Conservation (phyloP, 345 rosid species). For the Eucalyptus pauciflora region DNA sequence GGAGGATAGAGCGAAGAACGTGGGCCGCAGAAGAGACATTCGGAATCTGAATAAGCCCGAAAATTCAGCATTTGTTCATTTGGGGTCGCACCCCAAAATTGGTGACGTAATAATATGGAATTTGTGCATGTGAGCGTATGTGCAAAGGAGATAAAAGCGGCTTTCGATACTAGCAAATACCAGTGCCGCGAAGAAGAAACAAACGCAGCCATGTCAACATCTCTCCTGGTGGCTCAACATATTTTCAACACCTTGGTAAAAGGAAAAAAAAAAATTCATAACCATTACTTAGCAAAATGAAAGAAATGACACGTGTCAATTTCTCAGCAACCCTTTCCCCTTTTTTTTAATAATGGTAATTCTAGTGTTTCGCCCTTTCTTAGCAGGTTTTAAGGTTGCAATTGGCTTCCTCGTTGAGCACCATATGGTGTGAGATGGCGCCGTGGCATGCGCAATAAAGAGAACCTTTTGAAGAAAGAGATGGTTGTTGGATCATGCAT, state of each 20-base stretch:
- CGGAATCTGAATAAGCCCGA: neutral
- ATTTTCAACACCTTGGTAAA: neutral
- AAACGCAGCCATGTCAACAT: neutral
- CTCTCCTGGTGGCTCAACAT: neutral
- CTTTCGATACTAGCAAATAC: neutral
- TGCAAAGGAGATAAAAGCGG: neutral
- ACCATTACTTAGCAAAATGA: neutral
- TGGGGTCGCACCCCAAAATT: neutral
- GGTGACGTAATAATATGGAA: neutral
- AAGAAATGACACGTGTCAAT: neutral
- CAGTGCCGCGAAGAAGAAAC: neutral
- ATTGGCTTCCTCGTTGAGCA: neutral
- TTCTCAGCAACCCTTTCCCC: neutral
- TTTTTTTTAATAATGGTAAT: neutral
- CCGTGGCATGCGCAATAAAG: neutral
- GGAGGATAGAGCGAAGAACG: neutral
- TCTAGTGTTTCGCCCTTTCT: neutral
- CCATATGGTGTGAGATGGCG: neutral
- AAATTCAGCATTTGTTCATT: neutral
- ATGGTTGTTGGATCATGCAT: neutral
- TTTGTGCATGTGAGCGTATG: neutral
- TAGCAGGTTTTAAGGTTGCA: neutral
- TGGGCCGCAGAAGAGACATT: neutral
- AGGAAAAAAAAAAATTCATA: neutral
- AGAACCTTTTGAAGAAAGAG: neutral